These are phyloP conservation scores for Candida palmyrensis DNA, from an alignment of 805 yeast species.

Conservation along the genomic window DNA sequence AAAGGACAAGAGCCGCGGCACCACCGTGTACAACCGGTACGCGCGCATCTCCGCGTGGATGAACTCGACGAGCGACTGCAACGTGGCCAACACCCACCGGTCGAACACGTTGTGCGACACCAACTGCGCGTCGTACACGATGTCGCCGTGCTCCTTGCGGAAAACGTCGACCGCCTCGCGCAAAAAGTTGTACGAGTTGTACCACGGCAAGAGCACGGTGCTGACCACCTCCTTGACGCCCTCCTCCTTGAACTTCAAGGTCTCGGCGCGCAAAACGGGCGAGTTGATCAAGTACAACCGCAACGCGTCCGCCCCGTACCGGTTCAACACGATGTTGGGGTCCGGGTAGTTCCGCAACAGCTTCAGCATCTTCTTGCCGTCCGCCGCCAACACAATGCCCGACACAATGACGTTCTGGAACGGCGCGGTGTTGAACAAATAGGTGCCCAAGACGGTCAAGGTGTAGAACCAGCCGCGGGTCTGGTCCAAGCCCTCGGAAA, in stretches of 20 bases:
- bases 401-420: constrained; percentile 92
- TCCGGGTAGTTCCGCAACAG: constrained; percentile 97
- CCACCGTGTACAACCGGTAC: constrained; percentile 92
- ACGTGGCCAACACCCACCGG: constrained; percentile 93
- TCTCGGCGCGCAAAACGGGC: constrained; percentile 95
- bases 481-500: constrained; percentile 98
- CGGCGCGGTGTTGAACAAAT: constrained; percentile 87
- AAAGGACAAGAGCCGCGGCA: constrained; percentile 81
- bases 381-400: constrained; percentile 95
- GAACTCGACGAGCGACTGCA: constrained; percentile 82
- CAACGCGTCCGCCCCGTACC: constrained; percentile 97
- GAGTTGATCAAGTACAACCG: constrained; percentile 95
- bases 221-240: constrained; percentile 98
- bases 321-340: constrained; percentile 73
- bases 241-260: constrained; percentile 95
- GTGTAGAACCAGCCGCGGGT: constrained; percentile 99
- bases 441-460: constrained; percentile 91
- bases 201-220: constrained; percentile 96
- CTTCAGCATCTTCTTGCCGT: constrained; percentile 99
- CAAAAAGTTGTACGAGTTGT: constrained; percentile 94
- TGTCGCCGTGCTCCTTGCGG: constrained; percentile 72
- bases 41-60: constrained; percentile 87
- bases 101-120: constrained; percentile 90
- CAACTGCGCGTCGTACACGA: constrained; percentile 62
- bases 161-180: constrained; percentile 88